Conservation (phyloP, 768 basidiomycete species). For the Amanita subjunquillea region DNA sequence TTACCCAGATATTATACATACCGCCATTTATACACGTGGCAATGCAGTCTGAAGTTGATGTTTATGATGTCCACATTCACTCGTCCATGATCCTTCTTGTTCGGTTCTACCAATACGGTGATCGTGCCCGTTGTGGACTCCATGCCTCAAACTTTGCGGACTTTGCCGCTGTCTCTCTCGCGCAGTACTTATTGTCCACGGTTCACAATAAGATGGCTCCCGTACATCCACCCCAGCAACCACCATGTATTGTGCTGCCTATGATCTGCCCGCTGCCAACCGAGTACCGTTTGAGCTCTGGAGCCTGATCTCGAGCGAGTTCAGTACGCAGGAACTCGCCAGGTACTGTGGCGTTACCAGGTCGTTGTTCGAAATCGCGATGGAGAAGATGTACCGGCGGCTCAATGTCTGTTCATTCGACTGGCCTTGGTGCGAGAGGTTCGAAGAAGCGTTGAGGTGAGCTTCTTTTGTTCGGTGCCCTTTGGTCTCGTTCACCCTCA, state of each 20-base stretch:
- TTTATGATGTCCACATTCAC: not conserved
- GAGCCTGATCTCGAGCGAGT: conserved; percentile 1
- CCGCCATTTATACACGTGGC: not conserved
- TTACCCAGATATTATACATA: no score
- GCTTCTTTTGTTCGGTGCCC: not conserved
- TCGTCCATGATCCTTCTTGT: not conserved
- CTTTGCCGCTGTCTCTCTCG: not conserved
- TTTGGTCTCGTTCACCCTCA: not conserved
- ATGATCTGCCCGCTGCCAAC: not conserved
- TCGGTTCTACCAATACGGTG: not conserved
- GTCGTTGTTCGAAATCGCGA: conserved; percentile 1
- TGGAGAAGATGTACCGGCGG: not conserved
- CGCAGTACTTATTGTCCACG: not conserved
- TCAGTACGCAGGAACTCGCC: not conserved
- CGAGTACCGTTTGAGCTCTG: conserved; percentile 2
- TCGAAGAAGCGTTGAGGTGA: conserved; percentile 3
- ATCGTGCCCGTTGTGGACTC: not conserved
- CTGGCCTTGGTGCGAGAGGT: conserved; percentile 4
- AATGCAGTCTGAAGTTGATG: not conserved
- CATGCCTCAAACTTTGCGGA: not conserved
- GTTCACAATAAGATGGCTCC: not conserved
- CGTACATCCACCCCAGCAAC: not conserved
- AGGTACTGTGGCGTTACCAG: conserved; percentile 1
- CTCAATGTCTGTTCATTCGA: conserved; percentile 1
- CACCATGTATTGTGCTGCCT: not conserved